Conservation (phyloP, 2,329 filamentous ascomycete species). For the Diaporthe sp. region DNA sequence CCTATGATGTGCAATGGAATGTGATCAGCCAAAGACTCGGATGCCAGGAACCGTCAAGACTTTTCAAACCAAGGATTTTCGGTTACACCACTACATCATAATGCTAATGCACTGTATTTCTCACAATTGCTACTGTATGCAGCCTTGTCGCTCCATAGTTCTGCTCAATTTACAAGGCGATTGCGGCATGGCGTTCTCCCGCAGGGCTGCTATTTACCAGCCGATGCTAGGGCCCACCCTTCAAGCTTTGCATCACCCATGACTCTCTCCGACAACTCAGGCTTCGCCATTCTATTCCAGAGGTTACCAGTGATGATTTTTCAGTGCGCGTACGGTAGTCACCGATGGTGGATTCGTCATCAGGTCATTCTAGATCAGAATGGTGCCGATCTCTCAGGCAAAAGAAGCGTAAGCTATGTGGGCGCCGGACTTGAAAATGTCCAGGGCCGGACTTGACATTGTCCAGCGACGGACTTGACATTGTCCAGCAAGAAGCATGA, state of each 20-base stretch:
- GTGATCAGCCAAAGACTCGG: too few relatives aligned
- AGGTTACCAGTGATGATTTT: background rate
- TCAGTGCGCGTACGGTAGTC: background rate
- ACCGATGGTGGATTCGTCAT: background rate
- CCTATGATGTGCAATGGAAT: too few relatives aligned
- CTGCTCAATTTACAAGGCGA: too few relatives aligned
- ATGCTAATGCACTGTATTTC: too few relatives aligned
- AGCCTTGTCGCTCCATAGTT: too few relatives aligned
- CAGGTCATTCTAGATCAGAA: background rate
- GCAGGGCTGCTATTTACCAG: background rate
- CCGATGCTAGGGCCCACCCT: background rate
- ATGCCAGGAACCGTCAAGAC: too few relatives aligned
- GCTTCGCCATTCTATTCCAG: conserved; percentile 2
- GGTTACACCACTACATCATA: too few relatives aligned
- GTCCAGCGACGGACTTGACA: conserved; percentile 9
- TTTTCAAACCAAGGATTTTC: too few relatives aligned
- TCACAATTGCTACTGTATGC: too few relatives aligned
- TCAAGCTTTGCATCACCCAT: conserved; percentile 6
- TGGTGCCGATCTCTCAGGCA: conserved; percentile 7
- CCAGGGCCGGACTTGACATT: conserved; percentile 9
- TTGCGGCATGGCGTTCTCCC: too few relatives aligned
- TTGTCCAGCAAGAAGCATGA: conserved; percentile 7
- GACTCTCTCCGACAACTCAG: background rate
- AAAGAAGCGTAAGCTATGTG: background rate
- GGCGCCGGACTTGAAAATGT: conserved; percentile 12